Conservation (phyloP, 352 stramenopile genomes). For the Phytophthora hybrid region DNA sequence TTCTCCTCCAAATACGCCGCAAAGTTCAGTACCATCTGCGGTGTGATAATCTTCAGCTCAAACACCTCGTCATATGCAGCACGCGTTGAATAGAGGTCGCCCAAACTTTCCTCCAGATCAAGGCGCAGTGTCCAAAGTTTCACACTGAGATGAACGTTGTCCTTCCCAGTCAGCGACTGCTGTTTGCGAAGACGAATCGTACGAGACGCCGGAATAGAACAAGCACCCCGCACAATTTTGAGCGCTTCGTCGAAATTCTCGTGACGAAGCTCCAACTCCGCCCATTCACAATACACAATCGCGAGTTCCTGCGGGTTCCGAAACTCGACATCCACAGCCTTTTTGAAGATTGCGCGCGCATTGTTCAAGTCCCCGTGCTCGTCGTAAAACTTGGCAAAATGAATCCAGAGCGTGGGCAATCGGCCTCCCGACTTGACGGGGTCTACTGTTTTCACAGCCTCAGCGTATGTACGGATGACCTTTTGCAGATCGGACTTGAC, state of each 20-base stretch:
- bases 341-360: slow-evolving; percentile 93
- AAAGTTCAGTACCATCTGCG: slow-evolving; percentile 98
- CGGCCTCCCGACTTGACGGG: slow-evolving; percentile 85
- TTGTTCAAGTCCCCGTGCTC: slow-evolving; percentile 92
- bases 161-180: slow-evolving; percentile 56
- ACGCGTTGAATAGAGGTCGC: slow-evolving; percentile 94
- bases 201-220: slow-evolving; percentile 59
- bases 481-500: slow-evolving; percentile 62
- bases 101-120: slow-evolving; percentile 98
- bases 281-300: slow-evolving; percentile 94
- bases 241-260: slow-evolving; percentile 97
- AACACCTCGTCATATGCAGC: slow-evolving; percentile 96
- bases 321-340: slow-evolving; percentile 81
- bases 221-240: slow-evolving; percentile 85
- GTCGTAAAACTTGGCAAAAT: slow-evolving; percentile 97
- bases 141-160: slow-evolving; percentile 92
- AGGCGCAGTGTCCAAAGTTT: slow-evolving; percentile 97
- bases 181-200: slow-evolving; percentile 67
- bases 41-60: slow-evolving; percentile 97
- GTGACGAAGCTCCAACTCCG: slow-evolving; percentile 96
- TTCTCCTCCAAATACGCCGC: slow-evolving; percentile 96
- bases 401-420: slow-evolving; percentile 93
- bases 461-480: slow-evolving; percentile 87
- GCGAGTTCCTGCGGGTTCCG: slow-evolving; percentile 94
- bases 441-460: slow-evolving; percentile 95